Conservation (phyloP, 2,329 filamentous ascomycete genomes). For the Neonectria magnoliae region DNA sequence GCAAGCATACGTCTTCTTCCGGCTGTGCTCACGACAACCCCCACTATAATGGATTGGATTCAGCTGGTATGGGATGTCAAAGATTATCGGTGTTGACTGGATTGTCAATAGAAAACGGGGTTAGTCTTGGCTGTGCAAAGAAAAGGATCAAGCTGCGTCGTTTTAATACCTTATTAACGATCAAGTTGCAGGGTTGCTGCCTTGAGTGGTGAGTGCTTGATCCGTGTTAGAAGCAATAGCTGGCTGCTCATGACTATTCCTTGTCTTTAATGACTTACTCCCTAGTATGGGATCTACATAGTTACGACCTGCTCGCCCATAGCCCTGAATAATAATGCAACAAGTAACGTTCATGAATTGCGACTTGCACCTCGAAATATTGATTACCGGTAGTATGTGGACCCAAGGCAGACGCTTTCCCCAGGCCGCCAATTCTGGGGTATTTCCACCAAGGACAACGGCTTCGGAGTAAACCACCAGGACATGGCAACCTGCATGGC, state of each 20-base stretch:
- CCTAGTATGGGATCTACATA: too few species aligned
- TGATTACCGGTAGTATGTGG: too few species aligned
- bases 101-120: not conserved
- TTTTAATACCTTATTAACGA: too few species aligned
- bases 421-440: not conserved
- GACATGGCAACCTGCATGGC: not conserved
- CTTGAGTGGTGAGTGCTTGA: too few species aligned
- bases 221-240: too few species aligned
- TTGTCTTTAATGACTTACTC: too few species aligned
- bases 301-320: too few species aligned
- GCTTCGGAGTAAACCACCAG: not conserved
- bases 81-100: too few species aligned
- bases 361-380: too few species aligned
- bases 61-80: constrained; percentile 7
- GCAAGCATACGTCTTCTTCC: constrained; percentile 11
- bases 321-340: too few species aligned
- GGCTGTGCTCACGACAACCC: constrained; percentile 3
- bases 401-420: not conserved
- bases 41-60: constrained; percentile 4
- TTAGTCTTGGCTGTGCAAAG: not conserved
- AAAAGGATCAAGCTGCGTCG: not conserved
- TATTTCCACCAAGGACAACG: not conserved
- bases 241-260: too few species aligned
- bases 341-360: not conserved
- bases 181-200: too few species aligned